Evolutionary conservation across 768 basidiomycete genomes (phyloP).

Genomic region (Leccinum imitatum): DNA sequence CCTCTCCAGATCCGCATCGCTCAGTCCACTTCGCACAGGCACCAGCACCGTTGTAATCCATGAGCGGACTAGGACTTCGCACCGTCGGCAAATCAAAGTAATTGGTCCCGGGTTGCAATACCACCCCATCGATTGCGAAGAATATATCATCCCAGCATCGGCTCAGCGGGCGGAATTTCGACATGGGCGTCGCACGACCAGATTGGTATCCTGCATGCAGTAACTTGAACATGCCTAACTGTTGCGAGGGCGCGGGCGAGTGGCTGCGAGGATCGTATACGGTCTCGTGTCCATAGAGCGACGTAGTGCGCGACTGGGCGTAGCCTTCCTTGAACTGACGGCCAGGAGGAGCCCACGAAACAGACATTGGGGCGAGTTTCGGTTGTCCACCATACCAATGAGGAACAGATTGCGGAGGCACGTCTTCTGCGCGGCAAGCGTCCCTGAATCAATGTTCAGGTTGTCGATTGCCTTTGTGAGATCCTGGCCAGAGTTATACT

Average conservation of each 20-base stretch:
- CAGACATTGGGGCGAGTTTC: no score
- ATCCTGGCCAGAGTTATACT: constrained; percentile 69
- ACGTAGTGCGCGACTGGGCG: constrained; percentile 73
- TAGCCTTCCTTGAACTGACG: constrained; percentile 74
- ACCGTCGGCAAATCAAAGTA: constrained; percentile 67
- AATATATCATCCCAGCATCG: constrained; percentile 43
- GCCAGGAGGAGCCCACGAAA: constrained; percentile 85
- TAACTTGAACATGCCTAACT: constrained; percentile 49
- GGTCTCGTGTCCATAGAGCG: constrained; percentile 85
- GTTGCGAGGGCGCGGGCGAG: no score
- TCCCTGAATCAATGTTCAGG: constrained; percentile 44
- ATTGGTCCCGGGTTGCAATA: constrained; percentile 71
- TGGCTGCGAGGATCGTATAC: no score
- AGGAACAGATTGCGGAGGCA: no score
- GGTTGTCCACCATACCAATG: no score
- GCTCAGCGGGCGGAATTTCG: constrained; percentile 37
- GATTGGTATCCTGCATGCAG: constrained; percentile 74
- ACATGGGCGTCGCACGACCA: constrained; percentile 71
- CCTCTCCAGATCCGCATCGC: constrained; percentile 69
- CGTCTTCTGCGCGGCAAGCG: no score
- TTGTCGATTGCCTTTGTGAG: constrained; percentile 72
- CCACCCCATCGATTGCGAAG: constrained; percentile 60
- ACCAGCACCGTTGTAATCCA: constrained; percentile 37
- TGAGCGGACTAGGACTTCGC: constrained; percentile 48
- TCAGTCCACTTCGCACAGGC: constrained; percentile 46